Percentiles rank a stretch among this genome's conserved stretches.
Conservation (phyloP, 163 green algal species). For the Smithsoniella earleae region DNA sequence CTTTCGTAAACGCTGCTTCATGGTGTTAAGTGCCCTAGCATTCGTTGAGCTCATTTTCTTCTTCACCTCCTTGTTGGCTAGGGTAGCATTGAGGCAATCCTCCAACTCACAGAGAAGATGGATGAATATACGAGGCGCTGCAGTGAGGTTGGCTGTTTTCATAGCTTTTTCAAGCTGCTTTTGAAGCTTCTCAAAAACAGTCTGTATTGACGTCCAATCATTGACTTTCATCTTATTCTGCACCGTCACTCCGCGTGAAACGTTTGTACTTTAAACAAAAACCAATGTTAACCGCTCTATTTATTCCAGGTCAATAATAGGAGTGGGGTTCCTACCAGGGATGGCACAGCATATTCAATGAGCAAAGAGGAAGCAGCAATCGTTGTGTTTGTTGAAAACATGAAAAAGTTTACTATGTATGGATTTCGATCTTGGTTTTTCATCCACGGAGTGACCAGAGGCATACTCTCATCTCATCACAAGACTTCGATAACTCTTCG, state of each 20-base stretch:
- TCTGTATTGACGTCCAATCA: constrained; percentile 87
- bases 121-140: constrained; percentile 71
- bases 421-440: too few relatives aligned
- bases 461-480: constrained; percentile 75
- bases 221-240: constrained; percentile 98
- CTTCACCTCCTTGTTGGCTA: constrained; percentile 74
- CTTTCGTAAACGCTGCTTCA: constrained; percentile 95
- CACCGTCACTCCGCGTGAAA: too few relatives aligned
- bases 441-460: too few relatives aligned
- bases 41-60: constrained; percentile 91
- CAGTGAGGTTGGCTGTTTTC: constrained; percentile 44
- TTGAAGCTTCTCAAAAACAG: constrained; percentile 92
- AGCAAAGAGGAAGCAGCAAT: constrained; percentile 36
- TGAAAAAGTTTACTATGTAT: too few relatives aligned
- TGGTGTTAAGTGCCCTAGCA: constrained; percentile 85
- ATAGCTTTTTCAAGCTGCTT: constrained; percentile 85
- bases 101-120: constrained; percentile 78
- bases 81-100: constrained; percentile 68
- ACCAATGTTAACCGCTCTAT: neutral
- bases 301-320: neutral
- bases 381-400: constrained; percentile 33
- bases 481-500: constrained; percentile 72
- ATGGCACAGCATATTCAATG: constrained; percentile 23
- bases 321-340: neutral
- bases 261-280: neutral